Percentiles rank a stretch among this genome's conserved stretches.
phyloP scores from a whole-genome alignment of 805 yeast genomes.

The Naumovozyma baii region DNA sequence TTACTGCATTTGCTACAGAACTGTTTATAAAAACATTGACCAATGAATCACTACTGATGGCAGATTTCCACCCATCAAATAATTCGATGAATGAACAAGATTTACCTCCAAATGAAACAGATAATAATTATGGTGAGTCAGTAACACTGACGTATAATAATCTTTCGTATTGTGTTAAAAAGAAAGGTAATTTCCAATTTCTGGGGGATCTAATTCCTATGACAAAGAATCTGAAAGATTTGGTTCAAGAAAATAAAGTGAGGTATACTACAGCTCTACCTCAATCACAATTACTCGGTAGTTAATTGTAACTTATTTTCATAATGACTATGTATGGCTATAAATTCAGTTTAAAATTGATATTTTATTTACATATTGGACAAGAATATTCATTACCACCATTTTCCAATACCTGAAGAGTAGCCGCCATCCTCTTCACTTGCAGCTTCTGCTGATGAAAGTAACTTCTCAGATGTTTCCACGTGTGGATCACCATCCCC shows the following conservation, averaged over 20 bases:
- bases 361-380: no score
- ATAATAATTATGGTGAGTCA: background rate
- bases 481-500: conserved; percentile 32
- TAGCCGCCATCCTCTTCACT: background rate
- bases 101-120: background rate
- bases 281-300: conserved; percentile 3
- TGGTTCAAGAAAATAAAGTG: conserved; percentile 22
- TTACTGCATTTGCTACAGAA: conserved; percentile 23
- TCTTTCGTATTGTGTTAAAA: conserved; percentile 13
- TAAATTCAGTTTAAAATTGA: no score
- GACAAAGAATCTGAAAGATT: conserved; percentile 15
- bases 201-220: conserved; percentile 21
- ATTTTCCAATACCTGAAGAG: background rate
- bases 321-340: background rate
- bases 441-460: background rate
- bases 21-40: conserved; percentile 17
- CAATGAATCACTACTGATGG: conserved; percentile 13
- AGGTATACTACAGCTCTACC: conserved; percentile 13
- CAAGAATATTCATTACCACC: background rate
- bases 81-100: background rate
- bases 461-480: conserved; percentile 21
- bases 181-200: conserved; percentile 16
- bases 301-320: no score
- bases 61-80: conserved; percentile 1
- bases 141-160: conserved; percentile 17